Conservation (phyloP, 2,329 filamentous ascomycete species). For the Fusarium sp. region DNA sequence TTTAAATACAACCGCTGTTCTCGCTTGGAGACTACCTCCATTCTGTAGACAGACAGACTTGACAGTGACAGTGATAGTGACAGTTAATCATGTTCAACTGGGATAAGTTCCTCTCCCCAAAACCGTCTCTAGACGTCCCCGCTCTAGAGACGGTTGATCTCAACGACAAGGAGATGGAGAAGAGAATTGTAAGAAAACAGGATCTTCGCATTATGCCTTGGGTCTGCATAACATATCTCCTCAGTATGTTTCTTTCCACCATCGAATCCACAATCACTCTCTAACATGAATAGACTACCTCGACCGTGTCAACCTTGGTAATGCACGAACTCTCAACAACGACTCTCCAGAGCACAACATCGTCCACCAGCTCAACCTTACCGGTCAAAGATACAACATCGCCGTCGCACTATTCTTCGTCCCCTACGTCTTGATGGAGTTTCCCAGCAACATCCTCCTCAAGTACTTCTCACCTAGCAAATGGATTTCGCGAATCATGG, state of each 20-base stretch:
- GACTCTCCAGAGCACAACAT: conserved; percentile 53
- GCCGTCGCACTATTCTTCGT: conserved; percentile 52
- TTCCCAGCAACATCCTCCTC: conserved; percentile 53
- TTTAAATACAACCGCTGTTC: conserved; percentile 14
- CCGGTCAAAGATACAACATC: conserved; percentile 51
- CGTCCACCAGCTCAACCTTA: conserved; percentile 49
- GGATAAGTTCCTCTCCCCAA: conserved; percentile 37
- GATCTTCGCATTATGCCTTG: conserved; percentile 52
- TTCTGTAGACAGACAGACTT: neutral
- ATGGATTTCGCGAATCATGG: conserved; percentile 56
- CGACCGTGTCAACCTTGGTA: conserved; percentile 53
- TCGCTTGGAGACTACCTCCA: neutral
- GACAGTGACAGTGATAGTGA: neutral
- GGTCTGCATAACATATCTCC: conserved; percentile 52
- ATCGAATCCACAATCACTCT: neutral
- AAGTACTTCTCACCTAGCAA: conserved; percentile 54
- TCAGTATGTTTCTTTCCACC: conserved; percentile 38
- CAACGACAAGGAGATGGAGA: conserved; percentile 53
- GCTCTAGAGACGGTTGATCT: conserved; percentile 53
- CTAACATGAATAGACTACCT: conserved; percentile 39
- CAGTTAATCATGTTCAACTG: conserved; percentile 37
- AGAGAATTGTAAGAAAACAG: conserved; percentile 52
- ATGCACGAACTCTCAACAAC: conserved; percentile 53
- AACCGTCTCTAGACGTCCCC: conserved; percentile 53
- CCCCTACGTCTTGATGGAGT: conserved; percentile 51